Conservation (phyloP, 108 stramenopile species). For the Cyclotella kingstonii region DNA sequence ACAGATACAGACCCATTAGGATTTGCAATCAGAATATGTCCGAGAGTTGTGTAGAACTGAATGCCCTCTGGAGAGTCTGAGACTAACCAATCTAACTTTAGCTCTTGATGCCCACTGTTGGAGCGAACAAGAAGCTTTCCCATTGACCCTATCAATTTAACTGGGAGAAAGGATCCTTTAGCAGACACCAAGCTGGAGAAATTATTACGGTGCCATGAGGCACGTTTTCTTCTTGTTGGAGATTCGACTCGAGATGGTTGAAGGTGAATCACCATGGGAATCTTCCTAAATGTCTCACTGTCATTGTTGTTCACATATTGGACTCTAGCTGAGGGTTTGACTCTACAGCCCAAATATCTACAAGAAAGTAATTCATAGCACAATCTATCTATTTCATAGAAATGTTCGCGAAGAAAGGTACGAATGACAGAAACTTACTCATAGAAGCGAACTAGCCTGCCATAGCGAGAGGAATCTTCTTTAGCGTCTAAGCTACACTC, state of each 20-base stretch:
- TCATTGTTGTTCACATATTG: constrained; percentile 70
- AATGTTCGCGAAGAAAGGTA: too few relatives aligned
- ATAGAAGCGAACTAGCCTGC: constrained; percentile 63
- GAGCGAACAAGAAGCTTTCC: constrained; percentile 22
- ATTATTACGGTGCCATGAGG: constrained; percentile 5
- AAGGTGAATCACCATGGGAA: constrained; percentile 58
- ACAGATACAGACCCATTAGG: constrained; percentile 22
- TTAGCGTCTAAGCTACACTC: constrained; percentile 59
- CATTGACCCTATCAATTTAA: constrained; percentile 28
- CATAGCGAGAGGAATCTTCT: constrained; percentile 58
- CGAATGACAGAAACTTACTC: too few relatives aligned
- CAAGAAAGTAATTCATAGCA: neutral
- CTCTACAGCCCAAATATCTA: constrained; percentile 43
- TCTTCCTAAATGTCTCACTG: constrained; percentile 57
- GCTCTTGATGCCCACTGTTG: neutral
- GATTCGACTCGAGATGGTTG: constrained; percentile 1
- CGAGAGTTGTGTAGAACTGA: constrained; percentile 41
- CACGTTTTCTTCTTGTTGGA: neutral
- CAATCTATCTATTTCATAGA: too few relatives aligned
- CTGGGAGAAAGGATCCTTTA: constrained; percentile 30
- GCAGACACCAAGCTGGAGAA: constrained; percentile 6
- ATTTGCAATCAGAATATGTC: constrained; percentile 23
- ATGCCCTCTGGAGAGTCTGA: constrained; percentile 35
- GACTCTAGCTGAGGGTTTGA: constrained; percentile 45
- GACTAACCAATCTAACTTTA: constrained; percentile 38